Evolutionary conservation across 805 yeast genomes (phyloP), one percentile per base, ranked within the genome.

Genomic region (Metschnikowia continentalis): DNA sequence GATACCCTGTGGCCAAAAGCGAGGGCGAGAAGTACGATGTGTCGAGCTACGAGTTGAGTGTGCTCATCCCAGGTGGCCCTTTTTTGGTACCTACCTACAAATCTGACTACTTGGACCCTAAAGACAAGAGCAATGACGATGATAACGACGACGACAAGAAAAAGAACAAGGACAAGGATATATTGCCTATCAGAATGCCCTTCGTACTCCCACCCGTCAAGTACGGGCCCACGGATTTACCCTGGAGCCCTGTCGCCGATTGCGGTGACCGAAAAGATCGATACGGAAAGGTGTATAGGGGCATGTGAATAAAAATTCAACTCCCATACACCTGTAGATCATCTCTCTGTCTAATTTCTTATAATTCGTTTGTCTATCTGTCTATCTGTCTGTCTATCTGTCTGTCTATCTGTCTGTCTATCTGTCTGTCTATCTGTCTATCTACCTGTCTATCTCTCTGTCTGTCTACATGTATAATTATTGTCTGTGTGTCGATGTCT

Each of bases 161-260:
- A 10, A 8, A 26, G 30, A 10, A 26, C 11, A 26, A 26, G 30
- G 30, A 48, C 0, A 48, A 45, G 8, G 54, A 47, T 11, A 48
- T 51, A 0, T 61, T 65, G 2, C 77, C 80, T 0, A 64, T 82
- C 0, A 59, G 81, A 26, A 49, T 84, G 32, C 88, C 88, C 0
- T 82, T 81, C 55, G 71, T 66, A 46, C 54, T 81, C 13, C 88
- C 88, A 1, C 75, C 83, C 0, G 50, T 47, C 6, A 64, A 61
- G 43, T 83, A 82, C 56, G 46, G 38, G 0, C 2, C 49, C 0
- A 42, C 33, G 0, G 87, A 82, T 60, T 48, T 62, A 41, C 80
- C 86, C 0, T 84, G 88, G 87, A 69, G 75, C 35, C 26, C 40
- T 14, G 50, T 23, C 6, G 47, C 30, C 6, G 41, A 46, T n/a